Base-by-base conservation (phyloP, 345 rosid genomes). In the Eucalyptus globulus region DNA sequence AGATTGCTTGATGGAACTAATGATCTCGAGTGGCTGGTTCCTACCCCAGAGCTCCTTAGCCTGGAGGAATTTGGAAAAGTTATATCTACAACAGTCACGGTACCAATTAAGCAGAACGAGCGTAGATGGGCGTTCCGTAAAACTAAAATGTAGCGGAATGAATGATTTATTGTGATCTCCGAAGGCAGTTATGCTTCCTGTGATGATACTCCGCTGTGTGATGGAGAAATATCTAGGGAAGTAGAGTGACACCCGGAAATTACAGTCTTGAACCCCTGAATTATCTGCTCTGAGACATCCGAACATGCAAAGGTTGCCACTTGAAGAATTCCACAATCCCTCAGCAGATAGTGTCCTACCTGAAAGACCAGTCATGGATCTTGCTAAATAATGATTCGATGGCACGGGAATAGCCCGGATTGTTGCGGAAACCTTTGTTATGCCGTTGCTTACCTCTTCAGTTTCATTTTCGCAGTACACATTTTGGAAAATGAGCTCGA, bases 241-340 rank as follows among this genome's bases (percentile, higher is more conserved):
- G 51, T 86, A 80, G n/a, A 92, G 31, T 49, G 54, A 86, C 47
- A 92, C 76, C 24, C 87, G 31, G 29, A 76, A 85, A 65, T 87
- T 49, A 53, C 89, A 91, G 29, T 43, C 45, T 7, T 49, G 40
- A 7, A 69, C 9, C 49, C 31, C 56, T 62, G 88, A n/a, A 54
- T 45, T 54, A 37, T 11, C 86, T 34, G 54, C 40, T 58, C 80
- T 51, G 27, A 86, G 49, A 86, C 89, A 91, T 8, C 87, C 89
- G 19, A 89, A 40, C 91, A 89, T 91, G 88, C 88, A 88, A 86
- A 92, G 91, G 37, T 87, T 86, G 53, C 91, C 90, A 6, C 67
- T 58, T 14, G 90, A 87, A 69, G 89, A 69, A 76, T 86, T 87
- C 90, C 91, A 90, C 12, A 54, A 60, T 62, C 92, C 93, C 80